These are phyloP conservation scores for Aspergillus hiratsukae DNA, from an alignment of 2,329 filamentous ascomycete species.

Conservation along the genomic window DNA sequence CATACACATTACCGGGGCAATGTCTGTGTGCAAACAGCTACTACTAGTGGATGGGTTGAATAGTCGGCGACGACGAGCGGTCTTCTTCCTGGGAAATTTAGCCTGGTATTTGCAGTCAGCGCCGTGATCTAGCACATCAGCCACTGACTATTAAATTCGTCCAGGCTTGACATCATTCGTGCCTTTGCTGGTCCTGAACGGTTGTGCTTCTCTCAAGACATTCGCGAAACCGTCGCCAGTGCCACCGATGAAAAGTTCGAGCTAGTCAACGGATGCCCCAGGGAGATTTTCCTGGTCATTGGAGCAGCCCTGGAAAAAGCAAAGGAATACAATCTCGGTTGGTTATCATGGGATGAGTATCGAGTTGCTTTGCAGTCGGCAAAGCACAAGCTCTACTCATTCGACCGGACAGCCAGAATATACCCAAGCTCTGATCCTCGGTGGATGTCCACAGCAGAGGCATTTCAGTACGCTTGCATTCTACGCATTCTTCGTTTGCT, in stretches of 20 bases:
- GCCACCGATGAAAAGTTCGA: conserved; percentile 24
- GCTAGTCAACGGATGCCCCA: conserved; percentile 27
- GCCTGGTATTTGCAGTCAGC: conserved; percentile 17
- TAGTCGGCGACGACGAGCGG: conserved; percentile 20
- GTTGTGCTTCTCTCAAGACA: conserved; percentile 25
- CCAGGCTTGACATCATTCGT: conserved; percentile 30
- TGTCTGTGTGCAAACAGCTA: conserved; percentile 29
- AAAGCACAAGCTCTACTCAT: conserved; percentile 19
- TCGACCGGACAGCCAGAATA: conserved; percentile 15
- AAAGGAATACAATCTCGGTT: conserved; percentile 20
- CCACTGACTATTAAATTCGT: background rate
- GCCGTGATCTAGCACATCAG: background rate
- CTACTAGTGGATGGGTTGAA: conserved; percentile 19
- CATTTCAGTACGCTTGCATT: conserved; percentile 25
- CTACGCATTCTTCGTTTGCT: conserved; percentile 25
- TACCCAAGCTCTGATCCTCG: conserved; percentile 22
- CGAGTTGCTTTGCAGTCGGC: conserved; percentile 13
- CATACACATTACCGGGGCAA: conserved; percentile 29
- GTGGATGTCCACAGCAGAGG: conserved; percentile 23
- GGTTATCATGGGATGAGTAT: conserved; percentile 17
- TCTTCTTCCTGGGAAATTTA: conserved; percentile 29
- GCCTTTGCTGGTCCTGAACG: conserved; percentile 22
- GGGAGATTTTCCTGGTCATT: conserved; percentile 27
- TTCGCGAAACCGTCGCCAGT: conserved; percentile 22
- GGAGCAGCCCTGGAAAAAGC: conserved; percentile 24